Evolutionary conservation across 257 asterid species (phyloP), one percentile per base, ranked within the genome.

Genomic region (Lithospermum erythrorhizon): DNA sequence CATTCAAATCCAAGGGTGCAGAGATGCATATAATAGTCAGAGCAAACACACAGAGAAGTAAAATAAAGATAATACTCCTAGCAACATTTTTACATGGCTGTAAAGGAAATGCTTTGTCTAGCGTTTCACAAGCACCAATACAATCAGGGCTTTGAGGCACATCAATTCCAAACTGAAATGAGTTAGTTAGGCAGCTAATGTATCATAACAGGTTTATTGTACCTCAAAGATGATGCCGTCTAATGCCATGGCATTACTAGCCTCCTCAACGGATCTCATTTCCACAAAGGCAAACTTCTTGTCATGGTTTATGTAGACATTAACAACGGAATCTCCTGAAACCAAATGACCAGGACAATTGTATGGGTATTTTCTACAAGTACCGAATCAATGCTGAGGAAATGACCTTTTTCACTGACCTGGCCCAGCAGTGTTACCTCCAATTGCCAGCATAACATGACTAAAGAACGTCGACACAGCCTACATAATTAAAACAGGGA

Each of bases 341-440:
- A 75, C 60, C 27, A 51, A 30, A 52, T n/a, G 57, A 64, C 25
- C 19, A 62, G 61, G n/a, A n/a, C 53, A 67, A 14, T 29, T 53
- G 6, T 22, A 55, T n/a, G 21, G 10, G 45, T 13, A 22, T 16
- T 32, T 48, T 16, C n/a, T 19, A 53, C n/a, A 23, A 11, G n/a
- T 19, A 10, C 6, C 16, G 37, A 9, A 41, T 41, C 16, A 41
- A 2, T 41, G 18, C 13, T 41, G 13, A 13, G 16, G 17, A 41
- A 41, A 41, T 41, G 0, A 41, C 13, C 10, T 30, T 22, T 19
- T 59, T 24, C 59, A 72, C 82, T 65, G 57, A 93, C 99, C 99
- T 70, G 97, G 97, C 62, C 99, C 99, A 19, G 97, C 99, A 58
- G 97, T 93, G 72, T 93, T 93, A 62, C 97, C 99, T 62, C 90